Evolutionary conservation across 306 rosid genomes (phyloP), one percentile per base, ranked within the genome.

Genomic region (Vicia villosa): DNA sequence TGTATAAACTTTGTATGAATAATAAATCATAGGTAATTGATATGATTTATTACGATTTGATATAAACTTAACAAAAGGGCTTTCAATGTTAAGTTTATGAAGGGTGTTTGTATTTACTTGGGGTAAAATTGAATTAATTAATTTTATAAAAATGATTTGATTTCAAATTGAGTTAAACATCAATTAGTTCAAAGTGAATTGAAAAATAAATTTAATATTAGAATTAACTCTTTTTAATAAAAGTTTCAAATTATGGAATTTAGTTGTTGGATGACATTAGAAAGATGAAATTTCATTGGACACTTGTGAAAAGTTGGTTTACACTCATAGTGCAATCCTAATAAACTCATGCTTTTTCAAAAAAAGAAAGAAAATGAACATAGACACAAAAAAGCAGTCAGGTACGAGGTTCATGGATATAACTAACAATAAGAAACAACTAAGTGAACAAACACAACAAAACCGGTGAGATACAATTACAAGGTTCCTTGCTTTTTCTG

Each of bases 361-460:
- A 43, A 42, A 43, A 5, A 14, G 49, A 17, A 10, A 6, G 8
- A 19, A 9, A 51, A 26, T 21, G 63, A 68, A 68, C n/a, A 37
- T 12, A 36, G 51, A 68, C 73, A n/a, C n/a, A 14, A 62, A 68
- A 68, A 68, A 68, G 4, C 73, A 38, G 24, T n/a, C 38, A 37
- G 50, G 63, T 52, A 20, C 51, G 45, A 52, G 60, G 60, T 47
- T 66, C 12, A 26, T 46, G 2, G 28, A 24, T 22, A 22, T 22
- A 22, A 22, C 24, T 22, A 22, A 22, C 24, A 1, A 22, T 22
- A 22, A 22, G 24, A 17, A 11, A 67, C 61, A 46, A 10, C 10
- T 6, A 50, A 49, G 21, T 32, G 73, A 68, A 68, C 62, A 68
- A 36, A 68, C 63, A 34, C 63, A 60, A 51, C 50, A 51, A 68